Base-by-base conservation (phyloP, 768 basidiomycete genomes). In the Hericium rajendrae region DNA sequence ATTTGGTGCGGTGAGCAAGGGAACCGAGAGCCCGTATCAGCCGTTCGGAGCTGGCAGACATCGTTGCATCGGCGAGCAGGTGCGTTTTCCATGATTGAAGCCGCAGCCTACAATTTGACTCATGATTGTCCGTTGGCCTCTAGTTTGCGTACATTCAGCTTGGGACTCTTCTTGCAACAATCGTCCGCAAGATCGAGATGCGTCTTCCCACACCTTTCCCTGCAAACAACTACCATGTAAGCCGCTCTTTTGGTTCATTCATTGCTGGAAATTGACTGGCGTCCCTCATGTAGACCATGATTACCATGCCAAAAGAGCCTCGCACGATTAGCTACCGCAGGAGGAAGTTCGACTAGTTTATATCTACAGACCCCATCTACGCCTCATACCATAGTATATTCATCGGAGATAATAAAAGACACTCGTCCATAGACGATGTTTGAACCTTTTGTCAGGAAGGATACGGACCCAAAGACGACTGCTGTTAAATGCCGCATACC, bases 1-100 rank as follows among this genome's bases (percentile, higher is more conserved):
- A 2, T 99, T 91, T 70, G 97, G 97, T 54, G 82, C 85, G 59
- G 89, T 99, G 53, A 91, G 87, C 75, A 97, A 97, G 74, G 94
- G 94, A 52, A 97, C 94, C 6, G 91, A 94, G 57, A 91, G 87
- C 64, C 92, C 91, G 51, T 97, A 98, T 70, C 91, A 97, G 69
- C 97, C 97, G 2, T 99, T 99, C 66, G 97, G 97, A 60, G 95
- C 97, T 53, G 97, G 97, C 28, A 80, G 90, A 65, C 95, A 97
- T 74, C 78, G 94, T 62, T 98, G 91, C 70, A 94, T 97, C 59
- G 91, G 93, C 61, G 93, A 94, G 73, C 88, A 86, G 74, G 85
- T 84, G 49, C 5, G 63, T 64, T 22, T 8, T 9, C 20, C 26
- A 26, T 3, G 5, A 24, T 38, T 9, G 15, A 13, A 12, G 13